Evolutionary conservation across 495 filamentous ascomycete genomes (phyloP).

Genomic region (Penicillium steckii): DNA sequence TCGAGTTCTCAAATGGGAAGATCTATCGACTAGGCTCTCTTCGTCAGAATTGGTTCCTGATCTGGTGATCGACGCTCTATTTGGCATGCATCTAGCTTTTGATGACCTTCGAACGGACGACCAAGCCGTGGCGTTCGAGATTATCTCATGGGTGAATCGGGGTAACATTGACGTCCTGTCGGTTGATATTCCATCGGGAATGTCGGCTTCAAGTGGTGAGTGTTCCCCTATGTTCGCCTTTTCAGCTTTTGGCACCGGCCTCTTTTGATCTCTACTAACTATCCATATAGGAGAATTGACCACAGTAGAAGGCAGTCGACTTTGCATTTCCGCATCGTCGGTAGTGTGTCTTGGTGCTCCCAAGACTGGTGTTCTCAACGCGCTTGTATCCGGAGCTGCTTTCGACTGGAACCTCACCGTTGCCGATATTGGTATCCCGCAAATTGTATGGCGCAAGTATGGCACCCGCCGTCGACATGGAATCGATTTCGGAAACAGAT

Average conservation of each 20-base stretch:
- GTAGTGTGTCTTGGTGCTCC: slow-evolving; percentile 83
- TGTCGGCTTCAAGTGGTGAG: slow-evolving; percentile 74
- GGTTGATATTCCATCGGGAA: slow-evolving; percentile 82
- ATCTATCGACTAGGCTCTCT: slow-evolving; percentile 51
- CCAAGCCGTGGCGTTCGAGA: slow-evolving; percentile 75
- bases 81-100: slow-evolving; percentile 80
- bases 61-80: slow-evolving; percentile 83
- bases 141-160: slow-evolving; percentile 85
- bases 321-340: slow-evolving; percentile 72
- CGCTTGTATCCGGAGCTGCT: slow-evolving; percentile 58
- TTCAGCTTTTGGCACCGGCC: slow-evolving; percentile 16
- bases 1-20: slow-evolving; percentile 58
- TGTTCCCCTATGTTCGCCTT: slow-evolving; percentile 27
- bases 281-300: slow-evolving; percentile 43
- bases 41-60: slow-evolving; percentile 63
- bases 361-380: slow-evolving; percentile 75
- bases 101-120: slow-evolving; percentile 80
- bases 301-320: slow-evolving; percentile 62
- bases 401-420: slow-evolving; percentile 70
- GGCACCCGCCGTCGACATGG: slow-evolving; percentile 74
- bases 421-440: slow-evolving; percentile 81
- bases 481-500: slow-evolving; percentile 80
- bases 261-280: slow-evolving; percentile 5
- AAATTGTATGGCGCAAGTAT: slow-evolving; percentile 82
- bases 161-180: slow-evolving; percentile 74